Base-by-base conservation (phyloP, 257 asterid species). In the Fraxinus anomala region DNA sequence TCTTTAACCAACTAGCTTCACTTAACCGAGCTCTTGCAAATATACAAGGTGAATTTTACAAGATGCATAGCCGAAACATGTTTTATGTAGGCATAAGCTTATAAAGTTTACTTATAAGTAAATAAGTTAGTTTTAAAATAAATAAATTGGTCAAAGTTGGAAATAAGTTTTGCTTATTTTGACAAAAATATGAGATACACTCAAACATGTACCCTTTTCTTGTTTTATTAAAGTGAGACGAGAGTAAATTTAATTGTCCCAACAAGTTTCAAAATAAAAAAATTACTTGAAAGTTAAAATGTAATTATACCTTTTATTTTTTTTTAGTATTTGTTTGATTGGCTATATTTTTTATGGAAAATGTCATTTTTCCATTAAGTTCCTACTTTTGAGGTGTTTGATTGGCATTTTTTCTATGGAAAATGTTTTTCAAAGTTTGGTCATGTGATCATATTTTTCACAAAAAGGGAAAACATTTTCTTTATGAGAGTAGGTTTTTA, bases 11-110 rank as follows among this genome's bases (percentile, higher is more conserved):
- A 70, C 63, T 37, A 31, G 24, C 78, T 67, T 19, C 49, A 76
- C 77, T 56, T 56, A 4, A 47, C 76, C 68, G 33, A 72, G 26
- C 44, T 72, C 59, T 23, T 81, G 49, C 79, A 63, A 36, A 61
- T 39, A 10, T 39, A 3, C 33, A 8, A 23, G 69, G 6, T 44
- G 67, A 21, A 33, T 59, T 23, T 56, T 67, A 11, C 36, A 9
- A 37, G 30, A 16, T 44, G 39, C 11, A 33, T 16, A 33, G 12
- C 34, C 31, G 12, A 56, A 49, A 34, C 49, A n/a, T 23, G 19
- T 6, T 37, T 13, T 72, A 72, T 5, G 17, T 26, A 21, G 40
- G 59, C 66, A 70, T 10, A 33, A 61, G 31, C 19, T 39, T 21
- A 42, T 3, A 17, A 39, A 14, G 33, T 69, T 33, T 56, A 16